Base-by-base conservation (phyloP, 23 red algal species). In the Cyanidioschyzon merolae region DNA sequence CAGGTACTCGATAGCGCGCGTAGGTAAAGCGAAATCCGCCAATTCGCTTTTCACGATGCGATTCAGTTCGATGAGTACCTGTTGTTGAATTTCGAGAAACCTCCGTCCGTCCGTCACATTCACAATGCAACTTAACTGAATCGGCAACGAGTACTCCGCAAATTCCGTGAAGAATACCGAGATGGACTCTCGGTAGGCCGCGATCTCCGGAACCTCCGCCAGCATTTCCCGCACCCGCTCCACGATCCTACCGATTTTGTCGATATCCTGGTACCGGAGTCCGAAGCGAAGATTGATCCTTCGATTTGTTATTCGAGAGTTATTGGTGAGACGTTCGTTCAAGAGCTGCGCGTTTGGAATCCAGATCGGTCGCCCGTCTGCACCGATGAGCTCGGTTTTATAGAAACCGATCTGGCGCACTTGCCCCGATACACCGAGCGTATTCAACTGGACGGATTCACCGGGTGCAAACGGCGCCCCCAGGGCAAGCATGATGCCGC, bases 11-110 rank as follows among this genome's bases (percentile, higher is more conserved):
- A 77, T 39, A 2, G 36, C 50, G 0, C 39, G 38, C 37, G 36
- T 39, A 2, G 75, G 75, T 21, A 77, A 31, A 0, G 75, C 75
- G 50, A 77, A 77, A 2, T 77, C 75, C 21, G 75, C 75, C 15
- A 36, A 36, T 40, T 40, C 75, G 75, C 21, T 40, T 30, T 30
- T 26, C 1, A 77, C 36, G 17, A 34, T 27, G 25, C 36, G 30
- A 30, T 30, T 51, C 1, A 77, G 34, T 36, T 31, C 37, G 25
- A 77, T 18, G 37, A 77, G 75, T 40, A 39, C 75, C 75, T n/a
- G 38, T 31, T 77, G 75, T 40, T 51, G 39, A 27, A 26, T 34
- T 1, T 77, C 40, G 30, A 77, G 26, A 50, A 77, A 77, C 2
- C 40, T 36, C 21, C 40, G 7, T 1, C 38, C 39, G 38, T 50